A percentile compares a stretch with the other conserved stretches of the same genome.
Conservation (phyloP, 2,329 filamentous ascomycete species). For the Orbilia quercus region DNA sequence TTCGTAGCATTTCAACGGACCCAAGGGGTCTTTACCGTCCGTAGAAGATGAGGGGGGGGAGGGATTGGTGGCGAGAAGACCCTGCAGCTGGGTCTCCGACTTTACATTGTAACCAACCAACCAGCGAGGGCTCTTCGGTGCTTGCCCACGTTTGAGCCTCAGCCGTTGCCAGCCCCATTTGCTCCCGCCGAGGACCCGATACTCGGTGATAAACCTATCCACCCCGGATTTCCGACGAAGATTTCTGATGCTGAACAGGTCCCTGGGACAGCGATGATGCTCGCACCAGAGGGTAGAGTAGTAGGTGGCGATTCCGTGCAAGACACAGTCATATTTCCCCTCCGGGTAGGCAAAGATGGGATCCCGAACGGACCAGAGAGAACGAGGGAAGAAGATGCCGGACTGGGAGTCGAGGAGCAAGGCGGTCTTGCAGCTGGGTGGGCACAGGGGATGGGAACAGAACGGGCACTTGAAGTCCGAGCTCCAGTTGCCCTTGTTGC, state of each 20-base stretch:
- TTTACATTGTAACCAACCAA: conserved; percentile 22
- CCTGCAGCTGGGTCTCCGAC: conserved; percentile 1
- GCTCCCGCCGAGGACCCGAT: background rate
- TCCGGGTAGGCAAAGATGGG: background rate
- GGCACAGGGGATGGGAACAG: conserved; percentile 32
- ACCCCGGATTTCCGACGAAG: conserved; percentile 18
- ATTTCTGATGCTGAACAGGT: conserved; percentile 35
- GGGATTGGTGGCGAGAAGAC: background rate
- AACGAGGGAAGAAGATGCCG: conserved; percentile 40
- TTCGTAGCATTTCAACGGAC: conserved; percentile 8
- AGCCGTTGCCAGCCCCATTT: conserved; percentile 6
- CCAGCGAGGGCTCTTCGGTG: conserved; percentile 15
- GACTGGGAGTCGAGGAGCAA: conserved; percentile 29
- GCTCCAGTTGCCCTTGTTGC: no score
- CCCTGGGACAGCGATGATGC: conserved; percentile 41
- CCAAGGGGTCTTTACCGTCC: background rate
- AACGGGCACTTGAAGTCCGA: conserved; percentile 36
- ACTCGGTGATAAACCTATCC: conserved; percentile 23
- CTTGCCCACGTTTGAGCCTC: conserved; percentile 9
- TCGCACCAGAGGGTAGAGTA: conserved; percentile 44
- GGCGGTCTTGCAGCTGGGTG: conserved; percentile 30
- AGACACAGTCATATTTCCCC: background rate
- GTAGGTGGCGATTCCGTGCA: background rate
- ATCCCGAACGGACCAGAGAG: conserved; percentile 14
- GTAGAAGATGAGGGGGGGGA: no score